Base-by-base conservation (phyloP, 768 basidiomycete species). In the Melanogaster broomeanus region DNA sequence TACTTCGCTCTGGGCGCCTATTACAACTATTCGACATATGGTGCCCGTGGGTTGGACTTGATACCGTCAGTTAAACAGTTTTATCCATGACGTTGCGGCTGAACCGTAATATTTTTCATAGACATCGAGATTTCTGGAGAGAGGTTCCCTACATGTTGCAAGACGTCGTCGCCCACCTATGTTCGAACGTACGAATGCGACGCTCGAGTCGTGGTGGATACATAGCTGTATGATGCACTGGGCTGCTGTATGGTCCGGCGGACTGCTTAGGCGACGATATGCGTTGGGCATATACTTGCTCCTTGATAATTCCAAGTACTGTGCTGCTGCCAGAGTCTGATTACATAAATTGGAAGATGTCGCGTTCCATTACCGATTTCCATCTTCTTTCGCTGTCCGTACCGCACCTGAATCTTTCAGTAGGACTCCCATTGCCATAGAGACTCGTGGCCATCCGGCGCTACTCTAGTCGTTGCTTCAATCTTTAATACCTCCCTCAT, bases 51-150 rank as follows among this genome's bases (percentile, higher is more conserved):
- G 13, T 72, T 76, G 66, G 92, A 94, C 68, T 77, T 93, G 48
- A 84, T 93, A 66, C 91, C 90, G 89, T 91, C 66, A 66, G 90
- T 79, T 21, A 30, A n/a, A n/a, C 28, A 42, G 11, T 52, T 47
- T 48, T 38, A 12, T 8, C 12, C 30, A 15, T 48, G 59, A 43
- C 58, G 5, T 38, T 18, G 27, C 13, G 24, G 15, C 45, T 51
- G 7, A 60, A 43, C 31, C 30, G 9, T 31, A 31, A 13, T 13
- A 31, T 42, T 37, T 13, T 7, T 15, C 25, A 13, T 56, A 93
- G 90, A 52, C 90, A 93, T 69, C 88, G 90, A 43, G 89, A 92
- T 64, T 93, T 93, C 69, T 93, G 90, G 90, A 75, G 83, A 66
- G 91, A 93, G 69, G 88, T 93, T 3, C 91, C 91, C 4, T 91